Conservation (phyloP, 169 alveolate species). For the Plasmodium relictum region DNA sequence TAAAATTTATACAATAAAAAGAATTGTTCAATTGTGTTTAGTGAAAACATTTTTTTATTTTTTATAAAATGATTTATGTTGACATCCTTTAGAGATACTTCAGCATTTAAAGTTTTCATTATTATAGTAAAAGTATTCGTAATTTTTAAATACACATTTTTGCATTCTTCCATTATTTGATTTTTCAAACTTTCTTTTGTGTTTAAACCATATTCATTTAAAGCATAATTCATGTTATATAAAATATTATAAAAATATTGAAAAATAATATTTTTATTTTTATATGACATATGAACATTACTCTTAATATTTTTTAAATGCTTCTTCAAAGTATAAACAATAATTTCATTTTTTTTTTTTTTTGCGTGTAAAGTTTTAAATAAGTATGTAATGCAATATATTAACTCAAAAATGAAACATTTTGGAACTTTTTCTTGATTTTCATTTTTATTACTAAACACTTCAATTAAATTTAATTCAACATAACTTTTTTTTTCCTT, state of each 20-base stretch:
- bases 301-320: constrained; percentile 12
- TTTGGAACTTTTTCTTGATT: constrained; percentile 19
- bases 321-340: constrained; percentile 23
- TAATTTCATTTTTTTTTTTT: constrained; percentile 15
- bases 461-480: constrained; percentile 23
- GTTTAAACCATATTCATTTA: constrained; percentile 41
- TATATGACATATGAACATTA: background rate
- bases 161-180: constrained; percentile 31
- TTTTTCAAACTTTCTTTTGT: constrained; percentile 17
- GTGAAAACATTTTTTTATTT: constrained; percentile 10
- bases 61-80: background rate
- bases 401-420: constrained; percentile 26
- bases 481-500: constrained; percentile 32
- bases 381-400: constrained; percentile 13
- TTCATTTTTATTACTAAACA: constrained; percentile 17
- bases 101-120: constrained; percentile 27
- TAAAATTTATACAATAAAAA: constrained; percentile 34
- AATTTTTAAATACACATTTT: constrained; percentile 43
- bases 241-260: constrained; percentile 27
- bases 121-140: constrained; percentile 23
- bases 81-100: constrained; percentile 13
- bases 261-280: background rate
- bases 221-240: constrained; percentile 44
- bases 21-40: constrained; percentile 44
- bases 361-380: constrained; percentile 41